Evolutionary conservation across 2,329 filamentous ascomycete species (phyloP).

Genomic region (Didymella pomorum): DNA sequence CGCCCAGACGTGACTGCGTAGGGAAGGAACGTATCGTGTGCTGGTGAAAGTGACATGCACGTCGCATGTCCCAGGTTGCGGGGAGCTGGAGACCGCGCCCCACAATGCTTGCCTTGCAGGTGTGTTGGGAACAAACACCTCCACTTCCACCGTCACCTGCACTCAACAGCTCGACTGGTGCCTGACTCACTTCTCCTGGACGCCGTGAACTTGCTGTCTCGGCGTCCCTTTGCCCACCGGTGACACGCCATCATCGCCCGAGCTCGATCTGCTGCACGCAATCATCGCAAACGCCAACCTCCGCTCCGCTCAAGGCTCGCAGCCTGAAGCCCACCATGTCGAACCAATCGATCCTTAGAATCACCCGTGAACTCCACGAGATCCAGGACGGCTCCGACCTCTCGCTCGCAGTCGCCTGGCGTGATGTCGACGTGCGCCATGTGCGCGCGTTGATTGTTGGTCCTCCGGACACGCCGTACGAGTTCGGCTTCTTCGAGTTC

Average conservation of each 20-base stretch:
- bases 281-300: background rate
- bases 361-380: conserved; percentile 86
- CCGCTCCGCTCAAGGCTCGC: background rate
- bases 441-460: conserved; percentile 90
- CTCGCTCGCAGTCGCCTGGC: conserved; percentile 85
- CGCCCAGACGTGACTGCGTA: background rate
- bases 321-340: conserved; percentile 61
- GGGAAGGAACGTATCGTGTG: background rate
- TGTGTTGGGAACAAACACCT: conserved; percentile 13
- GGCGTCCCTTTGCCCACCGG: conserved; percentile 15
- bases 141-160: conserved; percentile 6
- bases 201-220: conserved; percentile 22
- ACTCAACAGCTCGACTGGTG: conserved; percentile 2
- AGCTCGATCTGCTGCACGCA: background rate
- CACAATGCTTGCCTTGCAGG: conserved; percentile 5
- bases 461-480: conserved; percentile 92
- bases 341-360: conserved; percentile 87
- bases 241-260: background rate
- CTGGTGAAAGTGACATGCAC: conserved; percentile 9
- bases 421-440: conserved; percentile 87
- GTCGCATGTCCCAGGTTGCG: conserved; percentile 13
- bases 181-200: conserved; percentile 12
- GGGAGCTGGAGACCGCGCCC: conserved; percentile 7
- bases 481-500: conserved; percentile 98
- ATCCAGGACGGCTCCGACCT: conserved; percentile 85